phyloP scores from a whole-genome alignment of 345 rosid genomes.

The Arabis hirsuta region DNA sequence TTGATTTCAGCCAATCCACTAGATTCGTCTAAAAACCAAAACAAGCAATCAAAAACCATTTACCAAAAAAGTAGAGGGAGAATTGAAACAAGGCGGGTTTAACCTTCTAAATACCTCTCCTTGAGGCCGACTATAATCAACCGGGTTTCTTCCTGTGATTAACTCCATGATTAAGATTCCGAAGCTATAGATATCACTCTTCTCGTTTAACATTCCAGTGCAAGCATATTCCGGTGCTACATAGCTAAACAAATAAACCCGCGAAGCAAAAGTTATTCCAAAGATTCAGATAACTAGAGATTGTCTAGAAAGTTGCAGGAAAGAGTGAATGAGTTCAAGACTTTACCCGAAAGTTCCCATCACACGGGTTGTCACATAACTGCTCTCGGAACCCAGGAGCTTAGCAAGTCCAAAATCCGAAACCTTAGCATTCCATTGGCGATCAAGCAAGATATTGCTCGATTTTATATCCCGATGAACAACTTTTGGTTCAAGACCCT shows the following conservation, averaged over 20 bases:
- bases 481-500: constrained; percentile 95
- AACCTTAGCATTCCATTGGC: constrained; percentile 90
- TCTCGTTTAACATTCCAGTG: constrained; percentile 83
- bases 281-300: background rate
- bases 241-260: constrained; percentile 50
- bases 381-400: constrained; percentile 71
- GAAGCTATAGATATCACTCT: constrained; percentile 83
- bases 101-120: constrained; percentile 61
- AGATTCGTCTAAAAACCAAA: constrained; percentile 69
- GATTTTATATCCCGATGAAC: constrained; percentile 94
- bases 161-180: constrained; percentile 92
- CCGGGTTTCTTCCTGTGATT: constrained; percentile 86
- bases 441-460: constrained; percentile 85
- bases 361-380: constrained; percentile 88
- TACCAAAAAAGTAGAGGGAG: background rate
- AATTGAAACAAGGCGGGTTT: background rate
- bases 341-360: constrained; percentile 96
- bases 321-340: background rate
- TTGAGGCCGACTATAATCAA: constrained; percentile 84
- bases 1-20: constrained; percentile 89
- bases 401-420: constrained; percentile 98
- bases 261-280: background rate
- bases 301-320: background rate
- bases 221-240: constrained; percentile 98
- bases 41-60: background rate